Conservation (phyloP, 352 stramenopile species). For the Phytophthora sojae region DNA sequence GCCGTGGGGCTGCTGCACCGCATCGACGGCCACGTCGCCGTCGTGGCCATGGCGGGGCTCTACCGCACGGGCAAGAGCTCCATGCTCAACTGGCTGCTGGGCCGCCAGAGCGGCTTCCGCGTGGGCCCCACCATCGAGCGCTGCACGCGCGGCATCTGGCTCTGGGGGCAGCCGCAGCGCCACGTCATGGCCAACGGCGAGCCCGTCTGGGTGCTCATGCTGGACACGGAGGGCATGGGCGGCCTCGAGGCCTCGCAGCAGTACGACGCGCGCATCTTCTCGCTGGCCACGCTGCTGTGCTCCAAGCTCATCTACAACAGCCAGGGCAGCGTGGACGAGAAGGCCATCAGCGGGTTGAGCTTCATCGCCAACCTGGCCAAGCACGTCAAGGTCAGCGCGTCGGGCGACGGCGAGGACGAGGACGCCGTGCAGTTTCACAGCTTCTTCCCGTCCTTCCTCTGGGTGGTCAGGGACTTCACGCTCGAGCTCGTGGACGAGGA, state of each 20-base stretch:
- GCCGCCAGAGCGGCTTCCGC: conserved; percentile 68
- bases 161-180: conserved; percentile 78
- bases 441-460: conserved; percentile 91
- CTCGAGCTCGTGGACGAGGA: conserved; percentile 89
- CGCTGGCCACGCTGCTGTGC: conserved; percentile 83
- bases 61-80: conserved; percentile 84
- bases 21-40: conserved; percentile 70
- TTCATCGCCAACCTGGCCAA: conserved; percentile 91
- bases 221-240: conserved; percentile 90
- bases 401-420: conserved; percentile 48
- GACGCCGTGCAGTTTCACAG: conserved; percentile 81
- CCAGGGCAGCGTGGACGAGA: conserved; percentile 86
- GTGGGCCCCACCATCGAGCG: conserved; percentile 85
- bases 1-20: conserved; percentile 69
- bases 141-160: conserved; percentile 89
- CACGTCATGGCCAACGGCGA: conserved; percentile 72
- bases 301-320: conserved; percentile 92
- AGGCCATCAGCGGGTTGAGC: conserved; percentile 82
- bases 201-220: conserved; percentile 81
- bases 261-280: conserved; percentile 91
- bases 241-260: conserved; percentile 85
- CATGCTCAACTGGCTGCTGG: conserved; percentile 75
- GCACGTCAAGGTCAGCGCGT: conserved; percentile 80
- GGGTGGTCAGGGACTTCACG: conserved; percentile 91
- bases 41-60: conserved; percentile 77